Evolutionary conservation across 202 grass and related monocot species (phyloP).

Genomic region (Brachypodium distachyon): DNA sequence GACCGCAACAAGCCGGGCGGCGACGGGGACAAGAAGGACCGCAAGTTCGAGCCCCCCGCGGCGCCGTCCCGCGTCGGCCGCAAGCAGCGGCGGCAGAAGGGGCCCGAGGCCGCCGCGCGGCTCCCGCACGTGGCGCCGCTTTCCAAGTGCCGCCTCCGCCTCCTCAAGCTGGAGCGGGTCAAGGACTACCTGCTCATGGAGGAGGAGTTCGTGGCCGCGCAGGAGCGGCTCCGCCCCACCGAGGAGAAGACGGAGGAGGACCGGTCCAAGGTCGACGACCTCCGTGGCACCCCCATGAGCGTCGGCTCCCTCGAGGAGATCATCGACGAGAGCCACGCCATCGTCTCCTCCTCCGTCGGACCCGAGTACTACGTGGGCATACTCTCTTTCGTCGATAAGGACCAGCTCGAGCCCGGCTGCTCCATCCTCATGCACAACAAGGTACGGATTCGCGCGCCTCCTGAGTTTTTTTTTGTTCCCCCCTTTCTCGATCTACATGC

Average conservation of each 20-base stretch:
- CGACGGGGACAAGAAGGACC: conserved; percentile 81
- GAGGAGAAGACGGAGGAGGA: conserved; percentile 98
- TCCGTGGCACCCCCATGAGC: conserved; percentile 90
- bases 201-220: conserved; percentile 92
- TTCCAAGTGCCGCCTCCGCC: conserved; percentile 90
- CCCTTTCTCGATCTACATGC: not conserved
- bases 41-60: conserved; percentile 83
- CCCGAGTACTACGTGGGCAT: conserved; percentile 98
- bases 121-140: conserved; percentile 78
- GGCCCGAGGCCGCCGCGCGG: conserved; percentile 69
- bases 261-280: conserved; percentile 94
- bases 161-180: conserved; percentile 93
- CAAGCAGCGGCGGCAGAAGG: conserved; percentile 91
- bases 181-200: conserved; percentile 98
- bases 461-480: not conserved
- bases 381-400: conserved; percentile 95
- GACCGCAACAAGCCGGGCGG: conserved; percentile 76
- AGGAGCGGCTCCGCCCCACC: conserved; percentile 90
- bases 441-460: conserved; percentile 27
- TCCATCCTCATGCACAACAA: conserved; percentile 98
- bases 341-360: conserved; percentile 86
- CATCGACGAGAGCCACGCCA: conserved; percentile 96
- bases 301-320: conserved; percentile 98
- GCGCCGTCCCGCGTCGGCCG: conserved; percentile 89
- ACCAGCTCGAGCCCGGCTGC: conserved; percentile 96